Base-by-base conservation (phyloP, 768 basidiomycete genomes). In the Tulasnella calospora region DNA sequence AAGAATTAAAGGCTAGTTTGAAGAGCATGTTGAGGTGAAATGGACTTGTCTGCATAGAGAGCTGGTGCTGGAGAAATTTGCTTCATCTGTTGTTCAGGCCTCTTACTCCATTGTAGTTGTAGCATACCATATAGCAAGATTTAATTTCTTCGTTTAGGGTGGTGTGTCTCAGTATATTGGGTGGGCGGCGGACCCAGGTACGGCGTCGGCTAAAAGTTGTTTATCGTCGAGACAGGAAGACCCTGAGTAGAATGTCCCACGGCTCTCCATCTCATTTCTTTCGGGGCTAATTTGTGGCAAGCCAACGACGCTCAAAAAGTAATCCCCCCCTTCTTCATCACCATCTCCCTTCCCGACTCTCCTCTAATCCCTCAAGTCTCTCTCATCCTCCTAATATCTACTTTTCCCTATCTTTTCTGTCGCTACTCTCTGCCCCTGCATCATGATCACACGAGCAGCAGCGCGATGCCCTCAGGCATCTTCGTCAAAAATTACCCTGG, bases 401-500 rank as follows among this genome's bases (percentile, higher is more conserved):
- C 23, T 57, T 15, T 57, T 10, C n/a, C 23, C n/a, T 57, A 57
- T 57, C 55, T 57, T 9, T 57, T 30, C 55, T 57, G 55, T 57
- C 55, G 55, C 55, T 57, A 57, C 55, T 57, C 27, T 30, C 9
- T 57, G 3, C 55, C n/a, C 55, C n/a, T 57, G 13, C 55, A n/a
- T 21, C 55, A 57, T 57, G 55, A 57, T 57, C 55, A 57, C 55
- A 57, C 55, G 55, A 57, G 55, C 55, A 57, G 55, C 55, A 57
- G 23, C 55, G 13, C 55, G 55, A 57, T n/a, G 55, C 55, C 55
- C 55, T 30, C 55, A 57, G 21, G 55, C 55, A 30, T 57, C 55
- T 3, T 57, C 55, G 55, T 57, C 55, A 57, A 57, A 57, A 57
- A 57, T 21, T 30, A 57, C 55, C 55, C 23, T 57, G 27, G 55